phyloP scores from a whole-genome alignment of 306 rosid species.

The Spatholobus suberectus region DNA sequence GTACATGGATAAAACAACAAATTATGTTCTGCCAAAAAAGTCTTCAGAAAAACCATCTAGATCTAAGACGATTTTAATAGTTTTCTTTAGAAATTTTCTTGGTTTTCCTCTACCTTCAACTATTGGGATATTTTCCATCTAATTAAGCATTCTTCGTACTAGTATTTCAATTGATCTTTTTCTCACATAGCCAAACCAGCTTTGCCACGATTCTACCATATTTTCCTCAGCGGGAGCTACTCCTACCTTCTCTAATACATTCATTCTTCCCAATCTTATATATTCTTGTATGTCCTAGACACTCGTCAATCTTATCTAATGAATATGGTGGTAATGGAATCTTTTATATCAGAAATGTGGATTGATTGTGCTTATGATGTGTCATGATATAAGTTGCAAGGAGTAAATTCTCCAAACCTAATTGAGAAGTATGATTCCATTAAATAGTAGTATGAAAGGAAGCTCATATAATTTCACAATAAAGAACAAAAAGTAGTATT shows the following conservation, averaged over 20 bases:
- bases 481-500: background rate
- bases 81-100: background rate
- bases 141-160: background rate
- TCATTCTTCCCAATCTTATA: background rate
- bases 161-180: background rate
- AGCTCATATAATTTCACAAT: constrained; percentile 1
- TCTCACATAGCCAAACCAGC: background rate
- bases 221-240: background rate
- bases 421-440: background rate
- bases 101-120: background rate
- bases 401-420: background rate
- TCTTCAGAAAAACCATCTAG: background rate
- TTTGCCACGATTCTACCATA: background rate
- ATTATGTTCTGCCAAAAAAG: background rate
- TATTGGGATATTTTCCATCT: background rate
- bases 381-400: background rate
- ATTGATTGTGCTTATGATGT: background rate
- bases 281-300: background rate
- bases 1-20: background rate
- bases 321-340: background rate
- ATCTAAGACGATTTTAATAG: background rate
- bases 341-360: background rate
- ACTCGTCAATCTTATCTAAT: background rate
- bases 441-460: background rate
- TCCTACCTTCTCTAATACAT: background rate